Base-by-base conservation (phyloP, 306 rosid genomes). In the Styphnolobium japonicum region DNA sequence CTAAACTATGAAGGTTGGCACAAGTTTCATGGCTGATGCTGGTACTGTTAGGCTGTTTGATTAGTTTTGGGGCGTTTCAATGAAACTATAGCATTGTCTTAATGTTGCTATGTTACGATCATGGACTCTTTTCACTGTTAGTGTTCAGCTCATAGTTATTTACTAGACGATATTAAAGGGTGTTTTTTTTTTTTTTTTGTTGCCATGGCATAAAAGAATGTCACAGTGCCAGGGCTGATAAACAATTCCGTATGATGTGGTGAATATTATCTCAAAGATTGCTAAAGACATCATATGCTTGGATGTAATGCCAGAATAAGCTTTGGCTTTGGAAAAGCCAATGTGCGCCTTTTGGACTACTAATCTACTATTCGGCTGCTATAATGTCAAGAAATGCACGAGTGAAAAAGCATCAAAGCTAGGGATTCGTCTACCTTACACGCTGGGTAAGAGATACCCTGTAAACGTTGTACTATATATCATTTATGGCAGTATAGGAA, bases 21-120 rank as follows among this genome's bases (percentile, higher is more conserved):
- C 27, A 53, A 14, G 63, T 70, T 53, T 52, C 33, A 33, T 61
- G 64, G 62, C 57, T 16, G 34, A 31, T 51, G 69, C 58, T 39
- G 73, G 12, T 39, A 55, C 42, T 42, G 33, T 27, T 49, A 46
- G 68, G 71, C 55, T 15, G 62, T 63, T 7, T 5, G 33, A 57
- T 21, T 55, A 71, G 80, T 64, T 53, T 64, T 64, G 52, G 29
- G 27, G 12, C 51, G 48, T 48, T 68, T 18, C 2, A 57, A 61
- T 80, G 49, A 62, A 70, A 49, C 58, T 15, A 51, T 39, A 29
- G 51, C 31, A 14, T 37, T 61, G 66, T 40, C 74, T 76, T 65
- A 12, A 81, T 75, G 78, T 48, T 82, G 21, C 15, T 33, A 14
- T 77, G 64, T 42, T 43, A 68, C 1, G 8, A 53, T 71, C 37